Base-by-base conservation (phyloP, 345 rosid genomes). In the thale cress (Arabidopsis thaliana) region DNA sequence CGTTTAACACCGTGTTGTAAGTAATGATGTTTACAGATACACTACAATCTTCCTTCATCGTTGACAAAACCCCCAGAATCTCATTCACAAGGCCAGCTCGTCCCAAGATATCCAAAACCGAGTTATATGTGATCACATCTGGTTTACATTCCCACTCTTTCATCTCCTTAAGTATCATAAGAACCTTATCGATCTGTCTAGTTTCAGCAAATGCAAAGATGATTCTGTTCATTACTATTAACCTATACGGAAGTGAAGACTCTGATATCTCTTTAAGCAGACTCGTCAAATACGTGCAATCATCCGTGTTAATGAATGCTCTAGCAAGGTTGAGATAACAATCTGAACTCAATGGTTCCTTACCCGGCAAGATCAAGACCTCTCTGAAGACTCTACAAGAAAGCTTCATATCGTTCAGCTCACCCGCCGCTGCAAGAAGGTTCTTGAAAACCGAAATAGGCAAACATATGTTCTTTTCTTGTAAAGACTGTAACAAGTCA, bases 41-140 rank as follows among this genome's bases (percentile, higher is more conserved):
- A 45, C 86, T 81, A 2, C 24, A 37, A 33, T 81, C 87, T 80
- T 87, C 88, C 81, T 89, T 89, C 92, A 93, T 85, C 6, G 84
- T 76, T 1, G 80, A 70, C 60, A 90, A 85, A 67, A 78, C 49
- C 71, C 10, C 13, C 11, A 89, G 78, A 97, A 93, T 87, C 78
- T 91, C 85, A 60, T 82, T 78, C 51, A 85, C 71, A 2, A 75
- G 83, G 52, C 96, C 92, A 51, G 82, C 85, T 51, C 85, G 75
- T 42, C 98, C 92, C 51, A 91, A 78, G 46, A 87, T 80, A 72
- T 91, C 89, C 45, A 91, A 79, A 70, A 91, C 79, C 38, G 82
- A 87, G 80, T 93, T 93, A 72, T 83, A 91, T 0, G 97, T 89
- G 65, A 89, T 40, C 78, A 88, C 78, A 74, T 91, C 96, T 5